Base-by-base conservation (phyloP, 768 basidiomycete genomes). In the Hericium coralloides region DNA sequence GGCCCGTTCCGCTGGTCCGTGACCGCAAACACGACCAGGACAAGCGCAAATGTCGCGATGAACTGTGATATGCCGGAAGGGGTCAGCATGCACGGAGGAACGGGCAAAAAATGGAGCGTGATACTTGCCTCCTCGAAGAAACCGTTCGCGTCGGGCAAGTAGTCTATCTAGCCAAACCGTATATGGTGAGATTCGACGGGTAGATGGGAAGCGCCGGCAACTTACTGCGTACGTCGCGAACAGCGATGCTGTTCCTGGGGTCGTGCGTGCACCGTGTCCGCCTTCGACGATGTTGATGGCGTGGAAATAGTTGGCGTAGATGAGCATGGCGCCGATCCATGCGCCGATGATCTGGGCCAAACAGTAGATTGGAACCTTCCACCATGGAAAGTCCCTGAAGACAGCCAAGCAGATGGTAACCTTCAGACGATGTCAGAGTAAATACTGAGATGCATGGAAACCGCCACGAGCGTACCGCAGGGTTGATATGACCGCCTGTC, bases 371-470 rank as follows among this genome's bases (percentile, higher is more conserved):
- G 90, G 90, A 0, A 90, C 90, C 67, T 92, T 92, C 62, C 76
- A 77, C 85, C 87, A 87, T 0, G 90, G 87, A 69, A 92, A 91
- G 49, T 76, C 77, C 60, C 89, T 81, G 68, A 83, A 82, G 3
- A 80, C 73, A 4, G 85, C 87, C 48, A 90, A 65, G 15, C 82
- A 77, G 52, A 92, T 68, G n/a, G 89, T 92, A 22, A 91, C 76
- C 84, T 85, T 26, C 18, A 9, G 18, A 5, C 2, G 31, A 38
- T 15, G 14, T 18, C n/a, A 25, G 36, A 36, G 15, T 20, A 53
- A 36, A 14, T 17, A 7, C 4, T 23, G 6, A 31, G 26, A 26
- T 26, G 4, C 38, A 4, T 37, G 41, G 10, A 31, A 37, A 9
- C 31, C 10, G 8, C 31, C 2, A 31, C 31, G 15, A 41, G 37